A percentile compares a stretch with the other conserved stretches of the same genome.
These are phyloP conservation scores for Tetrahymena borealis DNA, from an alignment of 73 alveolate genomes.

Conservation along the genomic window DNA sequence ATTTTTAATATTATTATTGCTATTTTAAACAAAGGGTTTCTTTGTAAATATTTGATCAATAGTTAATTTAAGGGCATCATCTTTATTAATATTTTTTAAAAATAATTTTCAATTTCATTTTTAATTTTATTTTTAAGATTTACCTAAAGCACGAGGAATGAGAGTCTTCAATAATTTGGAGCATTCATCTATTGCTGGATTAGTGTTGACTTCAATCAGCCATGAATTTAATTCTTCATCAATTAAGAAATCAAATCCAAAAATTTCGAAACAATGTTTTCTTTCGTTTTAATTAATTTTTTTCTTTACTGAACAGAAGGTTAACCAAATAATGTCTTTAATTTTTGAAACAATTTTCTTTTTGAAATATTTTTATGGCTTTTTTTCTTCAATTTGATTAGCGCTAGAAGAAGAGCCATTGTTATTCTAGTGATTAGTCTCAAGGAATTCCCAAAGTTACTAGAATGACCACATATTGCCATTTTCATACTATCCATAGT, in stretches of 20 bases:
- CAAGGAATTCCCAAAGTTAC: constrained; percentile 52
- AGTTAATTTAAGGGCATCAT: constrained; percentile 44
- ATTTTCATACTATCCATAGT: constrained; percentile 62
- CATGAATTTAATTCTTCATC: constrained; percentile 82
- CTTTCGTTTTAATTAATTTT: constrained; percentile 56
- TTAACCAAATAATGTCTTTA: constrained; percentile 60
- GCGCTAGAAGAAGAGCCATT: neutral
- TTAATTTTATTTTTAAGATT: neutral
- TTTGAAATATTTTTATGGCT: constrained; percentile 50
- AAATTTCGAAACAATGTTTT: constrained; percentile 81
- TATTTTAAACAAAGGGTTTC: neutral
- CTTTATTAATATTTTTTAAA: too few species aligned
- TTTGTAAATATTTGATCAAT: constrained; percentile 18
- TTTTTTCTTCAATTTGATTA: neutral
- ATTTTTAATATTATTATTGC: neutral
- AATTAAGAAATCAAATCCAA: constrained; percentile 89
- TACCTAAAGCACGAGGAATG: constrained; percentile 73
- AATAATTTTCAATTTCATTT: constrained; percentile 36
- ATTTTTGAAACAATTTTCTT: constrained; percentile 56
- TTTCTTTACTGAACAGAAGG: constrained; percentile 47
- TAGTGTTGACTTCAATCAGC: constrained; percentile 91
- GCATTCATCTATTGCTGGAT: constrained; percentile 87
- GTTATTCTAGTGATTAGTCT: constrained; percentile 46
- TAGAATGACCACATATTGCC: constrained; percentile 71
- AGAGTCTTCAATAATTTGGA: constrained; percentile 62